phyloP scores from a whole-genome alignment of 148 eudicot genomes.

The Arctostaphylos glauca region DNA sequence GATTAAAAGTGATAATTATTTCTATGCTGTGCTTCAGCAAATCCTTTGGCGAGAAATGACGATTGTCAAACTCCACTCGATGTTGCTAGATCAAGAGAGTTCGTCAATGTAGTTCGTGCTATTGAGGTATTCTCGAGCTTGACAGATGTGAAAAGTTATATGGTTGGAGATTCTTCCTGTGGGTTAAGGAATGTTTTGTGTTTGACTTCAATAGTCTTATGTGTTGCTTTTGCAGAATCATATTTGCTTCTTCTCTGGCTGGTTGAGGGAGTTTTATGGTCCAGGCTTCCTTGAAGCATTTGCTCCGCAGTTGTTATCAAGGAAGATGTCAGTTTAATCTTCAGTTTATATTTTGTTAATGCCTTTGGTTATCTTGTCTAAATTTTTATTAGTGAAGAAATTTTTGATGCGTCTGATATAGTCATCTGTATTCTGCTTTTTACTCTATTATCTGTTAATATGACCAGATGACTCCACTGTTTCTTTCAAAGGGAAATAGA shows the following conservation, averaged over 20 bases:
- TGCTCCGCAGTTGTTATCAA: constrained; percentile 48
- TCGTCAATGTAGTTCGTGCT: constrained; percentile 47
- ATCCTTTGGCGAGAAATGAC: constrained; percentile 50
- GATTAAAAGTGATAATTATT: no score
- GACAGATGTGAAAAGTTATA: not conserved
- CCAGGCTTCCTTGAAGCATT: constrained; percentile 48
- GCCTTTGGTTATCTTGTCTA: not conserved
- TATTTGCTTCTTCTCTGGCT: constrained; percentile 52
- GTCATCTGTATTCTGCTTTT: not conserved
- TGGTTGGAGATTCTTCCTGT: not conserved
- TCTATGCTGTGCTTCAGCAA: constrained; percentile 31
- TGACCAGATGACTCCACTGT: not conserved
- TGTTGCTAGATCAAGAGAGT: constrained; percentile 52
- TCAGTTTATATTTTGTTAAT: constrained; percentile 10
- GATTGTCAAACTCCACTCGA: constrained; percentile 60
- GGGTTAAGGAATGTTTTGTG: not conserved
- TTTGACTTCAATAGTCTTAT: not conserved
- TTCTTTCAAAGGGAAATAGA: not conserved
- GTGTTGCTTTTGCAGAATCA: constrained; percentile 34
- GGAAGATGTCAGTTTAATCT: constrained; percentile 43
- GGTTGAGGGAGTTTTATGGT: constrained; percentile 41
- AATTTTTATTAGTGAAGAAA: not conserved
- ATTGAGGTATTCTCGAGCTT: constrained; percentile 43
- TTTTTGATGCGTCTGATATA: not conserved
- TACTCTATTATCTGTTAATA: not conserved